Evolutionary conservation across 371 early-diverging fungal genomes (phyloP).

Genomic region (Rhizopus arrhizus): DNA sequence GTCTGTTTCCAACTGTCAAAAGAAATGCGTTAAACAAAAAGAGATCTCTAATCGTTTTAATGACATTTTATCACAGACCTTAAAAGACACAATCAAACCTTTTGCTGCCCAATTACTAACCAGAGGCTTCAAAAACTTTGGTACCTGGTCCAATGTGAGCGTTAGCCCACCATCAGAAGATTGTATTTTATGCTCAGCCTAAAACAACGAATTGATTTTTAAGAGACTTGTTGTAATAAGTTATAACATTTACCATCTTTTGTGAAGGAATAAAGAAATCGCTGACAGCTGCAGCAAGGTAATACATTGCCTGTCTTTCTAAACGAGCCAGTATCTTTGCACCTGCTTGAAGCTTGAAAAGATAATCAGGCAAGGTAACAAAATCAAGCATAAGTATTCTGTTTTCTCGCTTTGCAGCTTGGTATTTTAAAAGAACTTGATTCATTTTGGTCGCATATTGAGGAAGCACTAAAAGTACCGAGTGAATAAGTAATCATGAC

Average conservation of each 20-base stretch:
- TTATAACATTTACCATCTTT: slow-evolving; percentile 70
- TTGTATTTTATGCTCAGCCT: slow-evolving; percentile 96
- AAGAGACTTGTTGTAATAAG: neutral
- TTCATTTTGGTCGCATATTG: slow-evolving; percentile 67
- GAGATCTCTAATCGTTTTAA: neutral
- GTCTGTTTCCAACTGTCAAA: slow-evolving; percentile 88
- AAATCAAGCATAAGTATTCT: slow-evolving; percentile 82
- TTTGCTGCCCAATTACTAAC: slow-evolving; percentile 88
- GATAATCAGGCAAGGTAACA: slow-evolving; percentile 90
- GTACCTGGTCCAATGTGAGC: slow-evolving; percentile 91
- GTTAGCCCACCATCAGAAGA: slow-evolving; percentile 83
- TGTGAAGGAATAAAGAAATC: slow-evolving; percentile 94
- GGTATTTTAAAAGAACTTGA: slow-evolving; percentile 57
- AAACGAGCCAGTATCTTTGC: slow-evolving; percentile 69
- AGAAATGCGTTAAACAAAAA: neutral
- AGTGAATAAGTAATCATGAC: neutral
- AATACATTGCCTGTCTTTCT: slow-evolving; percentile 82
- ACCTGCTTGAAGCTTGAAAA: slow-evolving; percentile 83
- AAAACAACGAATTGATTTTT: neutral
- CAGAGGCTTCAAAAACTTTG: slow-evolving; percentile 92
- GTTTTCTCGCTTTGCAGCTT: slow-evolving; percentile 60
- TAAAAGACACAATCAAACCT: slow-evolving; percentile 94
- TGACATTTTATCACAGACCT: slow-evolving; percentile 52
- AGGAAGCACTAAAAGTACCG: slow-evolving; percentile 49
- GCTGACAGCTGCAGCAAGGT: slow-evolving; percentile 97